Conservation (phyloP, 192 early-diverging fungal genomes). For the Chytriomyces sp. region DNA sequence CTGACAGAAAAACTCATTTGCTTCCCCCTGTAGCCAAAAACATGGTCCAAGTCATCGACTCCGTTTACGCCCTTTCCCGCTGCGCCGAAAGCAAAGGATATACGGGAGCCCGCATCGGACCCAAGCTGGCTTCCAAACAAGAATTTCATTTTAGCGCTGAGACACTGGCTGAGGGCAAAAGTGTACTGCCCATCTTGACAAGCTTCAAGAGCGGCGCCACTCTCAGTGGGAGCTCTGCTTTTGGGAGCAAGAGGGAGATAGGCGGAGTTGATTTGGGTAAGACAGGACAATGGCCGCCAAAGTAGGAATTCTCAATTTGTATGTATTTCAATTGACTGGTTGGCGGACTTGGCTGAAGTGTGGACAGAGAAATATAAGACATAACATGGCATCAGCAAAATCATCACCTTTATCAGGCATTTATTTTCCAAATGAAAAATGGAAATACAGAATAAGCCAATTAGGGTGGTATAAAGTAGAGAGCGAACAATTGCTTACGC, state of each 20-base stretch:
- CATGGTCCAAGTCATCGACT: slow-evolving; percentile 64
- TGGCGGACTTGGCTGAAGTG: too few species aligned
- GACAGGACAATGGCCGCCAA: background rate
- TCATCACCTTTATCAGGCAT: too few species aligned
- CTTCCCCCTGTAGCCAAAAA: slow-evolving; percentile 41
- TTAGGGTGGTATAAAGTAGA: too few species aligned
- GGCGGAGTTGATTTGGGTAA: slow-evolving; percentile 21
- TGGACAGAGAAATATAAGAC: too few species aligned
- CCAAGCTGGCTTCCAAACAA: slow-evolving; percentile 70
- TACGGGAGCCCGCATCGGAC: slow-evolving; percentile 56
- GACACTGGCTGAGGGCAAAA: slow-evolving; percentile 57
- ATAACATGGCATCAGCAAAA: too few species aligned
- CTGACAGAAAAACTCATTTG: slow-evolving; percentile 29
- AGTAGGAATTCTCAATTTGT: too few species aligned
- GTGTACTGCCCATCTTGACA: slow-evolving; percentile 61
- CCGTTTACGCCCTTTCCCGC: slow-evolving; percentile 72
- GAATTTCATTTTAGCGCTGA: slow-evolving; percentile 67
- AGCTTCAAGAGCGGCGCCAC: slow-evolving; percentile 36
- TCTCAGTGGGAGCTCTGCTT: background rate
- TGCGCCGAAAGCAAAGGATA: slow-evolving; percentile 65
- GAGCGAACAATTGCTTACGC: too few species aligned
- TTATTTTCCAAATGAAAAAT: too few species aligned
- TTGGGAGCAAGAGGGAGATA: slow-evolving; percentile 24
- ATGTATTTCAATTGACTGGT: too few species aligned
- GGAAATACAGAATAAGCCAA: too few species aligned